Evolutionary conservation across 257 asterid species (phyloP), one percentile per base, ranked within the genome.

Genomic region (Solanum etuberosum): DNA sequence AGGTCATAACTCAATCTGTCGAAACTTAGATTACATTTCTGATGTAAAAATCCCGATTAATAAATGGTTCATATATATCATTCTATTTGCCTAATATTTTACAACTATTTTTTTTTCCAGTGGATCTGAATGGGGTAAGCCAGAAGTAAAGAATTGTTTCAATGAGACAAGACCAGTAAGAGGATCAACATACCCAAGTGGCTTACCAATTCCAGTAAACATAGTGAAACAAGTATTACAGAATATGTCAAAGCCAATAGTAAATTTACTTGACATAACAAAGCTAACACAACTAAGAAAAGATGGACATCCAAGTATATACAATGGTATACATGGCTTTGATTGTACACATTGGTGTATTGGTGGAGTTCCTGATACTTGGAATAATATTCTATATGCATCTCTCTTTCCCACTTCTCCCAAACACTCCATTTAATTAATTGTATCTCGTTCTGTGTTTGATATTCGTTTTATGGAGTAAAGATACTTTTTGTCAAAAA

Each of bases 291-390:
- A 93, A 7, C 48, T 95, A 16, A 91, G 97, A 71, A 93, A 93
- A 87, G 94, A 95, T 67, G 97, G 92, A 5, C 96, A 93, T 83
- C 94, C 94, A 0, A 87, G 92, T 37, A 88, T 61, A 81, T 89
- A 90, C 80, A 94, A 91, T 82, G 88, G 31, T 7, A 77, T 88
- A 7, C 43, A 71, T 14, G 93, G 92, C 29, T 89, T 92, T 89
- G 96, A 94, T 42, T 94, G 95, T 86, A 90, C 92, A 6, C 98
- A 94, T 83, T 94, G 98, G 98, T 94, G 98, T 85, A 31, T 94
- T 23, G 92, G 91, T 29, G 96, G 98, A 3, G 92, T 93, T 12
- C 92, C 90, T 29, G 95, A 93, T 73, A 90, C 98, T 0, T 94
- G 96, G 98, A 94, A 93, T 88, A 89, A 83, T 0, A 86, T 93